Percentiles rank a stretch among this genome's conserved stretches.
Evolutionary conservation across 306 rosid species (phyloP).

Genomic region (Dalbergia cochinchinensis): DNA sequence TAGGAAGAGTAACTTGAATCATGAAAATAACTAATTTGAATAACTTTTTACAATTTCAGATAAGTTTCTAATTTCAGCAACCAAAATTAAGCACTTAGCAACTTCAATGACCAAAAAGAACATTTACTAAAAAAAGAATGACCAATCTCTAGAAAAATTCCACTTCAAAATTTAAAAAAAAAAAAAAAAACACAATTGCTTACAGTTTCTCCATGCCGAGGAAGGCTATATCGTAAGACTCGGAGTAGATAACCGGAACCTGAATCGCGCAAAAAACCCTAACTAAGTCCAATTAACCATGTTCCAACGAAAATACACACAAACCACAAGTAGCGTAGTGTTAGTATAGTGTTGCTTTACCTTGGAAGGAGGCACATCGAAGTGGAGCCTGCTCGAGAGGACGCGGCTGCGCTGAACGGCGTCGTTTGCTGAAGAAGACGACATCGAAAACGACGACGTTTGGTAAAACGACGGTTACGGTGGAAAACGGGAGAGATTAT

Average conservation of each 20-base stretch:
- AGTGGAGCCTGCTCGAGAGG: slow-evolving; percentile 84
- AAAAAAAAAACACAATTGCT: slow-evolving; percentile 36
- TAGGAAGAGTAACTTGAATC: too few relatives aligned
- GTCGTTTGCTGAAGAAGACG: slow-evolving; percentile 59
- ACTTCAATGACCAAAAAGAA: too few relatives aligned
- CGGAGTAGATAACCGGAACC: slow-evolving; percentile 91
- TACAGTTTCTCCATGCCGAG: slow-evolving; percentile 92
- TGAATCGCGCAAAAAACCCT: slow-evolving; percentile 45
- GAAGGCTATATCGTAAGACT: slow-evolving; percentile 75
- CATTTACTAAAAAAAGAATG: background rate
- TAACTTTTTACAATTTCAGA: too few relatives aligned
- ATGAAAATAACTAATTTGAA: too few relatives aligned
- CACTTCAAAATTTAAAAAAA: background rate
- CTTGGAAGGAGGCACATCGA: slow-evolving; percentile 75
- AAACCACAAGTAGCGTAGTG: background rate
- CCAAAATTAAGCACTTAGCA: too few relatives aligned
- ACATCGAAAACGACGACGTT: slow-evolving; percentile 50
- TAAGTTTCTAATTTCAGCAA: too few relatives aligned
- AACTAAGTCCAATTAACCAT: slow-evolving; percentile 6
- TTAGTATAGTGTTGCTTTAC: slow-evolving; percentile 41
- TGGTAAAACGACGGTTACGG: slow-evolving; percentile 17
- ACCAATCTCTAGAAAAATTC: background rate
- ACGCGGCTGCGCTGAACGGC: slow-evolving; percentile 65
- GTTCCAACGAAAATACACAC: background rate
- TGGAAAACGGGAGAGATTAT: slow-evolving; percentile 24